Evolutionary conservation across 768 basidiomycete species (phyloP), one percentile per base, ranked within the genome.

Genomic region (Paxillus rubicundulus): DNA sequence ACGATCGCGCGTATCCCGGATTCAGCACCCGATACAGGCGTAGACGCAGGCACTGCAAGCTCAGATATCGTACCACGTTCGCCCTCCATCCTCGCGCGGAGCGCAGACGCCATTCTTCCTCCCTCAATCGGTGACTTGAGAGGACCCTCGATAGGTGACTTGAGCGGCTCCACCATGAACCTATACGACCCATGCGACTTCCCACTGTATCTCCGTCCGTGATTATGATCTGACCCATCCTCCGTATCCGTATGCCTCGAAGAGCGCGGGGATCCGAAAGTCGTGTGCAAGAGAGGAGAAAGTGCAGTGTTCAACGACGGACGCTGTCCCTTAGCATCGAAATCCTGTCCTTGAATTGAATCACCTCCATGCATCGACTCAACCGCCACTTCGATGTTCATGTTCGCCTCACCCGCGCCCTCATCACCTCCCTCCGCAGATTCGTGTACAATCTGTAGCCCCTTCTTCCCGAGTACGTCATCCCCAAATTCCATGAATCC

Each of bases 201-300:
- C 7, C 16, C 28, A 16, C 59, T 61, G 34, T 51, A 27, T 41
- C 60, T 54, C 53, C 47, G 63, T 14, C 41, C 49, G 17, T 60
- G 50, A 34, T 55, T 61, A 34, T 59, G 58, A 55, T 66, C 66
- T 5, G 65, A 62, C 28, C 60, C 63, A 14, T 65, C 69, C 37
- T 69, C 69, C 12, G 50, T 16, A 20, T 70, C 67, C 28, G 69
- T 67, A 44, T 59, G 63, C 52, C 61, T 54, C 33, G 65, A 66
- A 16, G 71, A 66, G 55, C 64, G 56, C 3, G 74, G 75, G 14
- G 76, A 75, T 39, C 71, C 67, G 58, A 78, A 78, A 9, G 66
- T 66, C 30, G 75, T 69, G 59, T 77, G 74, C 38, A 77, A 58
- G 8, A 76, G 50, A 16, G 76, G 75, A 8, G 74, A 74, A 1